Conservation (phyloP, 805 yeast species). For the Pichia paraexigua region DNA sequence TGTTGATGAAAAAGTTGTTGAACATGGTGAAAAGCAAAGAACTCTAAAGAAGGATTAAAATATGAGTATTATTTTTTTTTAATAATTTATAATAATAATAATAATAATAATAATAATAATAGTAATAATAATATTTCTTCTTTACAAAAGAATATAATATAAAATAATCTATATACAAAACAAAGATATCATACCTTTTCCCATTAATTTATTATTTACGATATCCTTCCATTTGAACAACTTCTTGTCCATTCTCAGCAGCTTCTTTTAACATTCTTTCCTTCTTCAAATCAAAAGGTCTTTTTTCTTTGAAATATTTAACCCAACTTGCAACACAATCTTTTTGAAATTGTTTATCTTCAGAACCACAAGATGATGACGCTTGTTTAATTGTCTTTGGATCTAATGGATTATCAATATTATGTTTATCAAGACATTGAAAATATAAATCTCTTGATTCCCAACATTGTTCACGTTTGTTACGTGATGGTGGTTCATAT, state of each 20-base stretch:
- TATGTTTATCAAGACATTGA: conserved; percentile 60
- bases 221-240: conserved; percentile 24
- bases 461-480: conserved; percentile 79
- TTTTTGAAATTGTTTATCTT: conserved; percentile 53
- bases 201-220: conserved; percentile 11
- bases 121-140: not conserved
- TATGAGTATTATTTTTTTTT: too few species aligned
- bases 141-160: not conserved
- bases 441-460: conserved; percentile 75
- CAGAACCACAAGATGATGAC: conserved; percentile 45
- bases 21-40: conserved; percentile 91
- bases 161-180: not conserved
- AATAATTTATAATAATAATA: too few species aligned
- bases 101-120: not conserved
- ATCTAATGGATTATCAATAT: conserved; percentile 64
- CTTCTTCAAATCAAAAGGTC: conserved; percentile 67
- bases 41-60: conserved; percentile 62
- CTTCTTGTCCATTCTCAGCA: conserved; percentile 55
- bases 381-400: conserved; percentile 33
- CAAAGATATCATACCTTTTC: not conserved
- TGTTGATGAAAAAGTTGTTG: conserved; percentile 82
- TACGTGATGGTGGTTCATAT: conserved; percentile 43
- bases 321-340: conserved; percentile 86
- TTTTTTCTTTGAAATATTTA: conserved; percentile 81
- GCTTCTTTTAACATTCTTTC: conserved; percentile 61